Base-by-base conservation (phyloP, 345 rosid species). In the Mangifera indica region DNA sequence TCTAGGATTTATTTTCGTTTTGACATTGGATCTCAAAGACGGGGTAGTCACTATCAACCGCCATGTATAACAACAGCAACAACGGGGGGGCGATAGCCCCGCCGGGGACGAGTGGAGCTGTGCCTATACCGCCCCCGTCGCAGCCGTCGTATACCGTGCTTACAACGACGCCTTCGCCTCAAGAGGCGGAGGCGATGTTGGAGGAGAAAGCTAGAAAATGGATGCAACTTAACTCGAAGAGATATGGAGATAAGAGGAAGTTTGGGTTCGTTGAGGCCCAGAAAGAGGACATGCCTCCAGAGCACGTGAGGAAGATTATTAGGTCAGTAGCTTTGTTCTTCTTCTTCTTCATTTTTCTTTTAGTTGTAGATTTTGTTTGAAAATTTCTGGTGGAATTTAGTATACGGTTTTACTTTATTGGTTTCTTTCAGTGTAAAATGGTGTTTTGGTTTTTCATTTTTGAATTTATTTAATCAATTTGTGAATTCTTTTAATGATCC, bases 251-350 rank as follows among this genome's bases (percentile, higher is more conserved):
- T 73, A 93, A 93, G 84, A 77, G 98, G 82, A 93, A 91, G 92
- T 91, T 89, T 56, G 99, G 98, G n/a, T 95, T 95, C 76, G 99
- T 95, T 13, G 99, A 95, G 78, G 86, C 99, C 45, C 99, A 95
- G 91, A 95, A 95, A 85, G 99, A 95, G 85, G 99, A 95, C 77
- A 95, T 95, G 98, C 98, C 99, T 13, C 98, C 99, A 6, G 99
- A 95, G 85, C 99, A 95, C 62, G 99, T 89, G 22, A 82, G 98
- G 82, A 95, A 95, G 86, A 95, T 95, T 71, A 95, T 92, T 54
- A 84, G 99, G 99, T 82, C 24, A 70, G 80, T 48, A 1, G 4
- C 14, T 12, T 22, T 46, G 2, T 29, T 29, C 34, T 70, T 37
- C 8, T 9, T 6, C 4, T 15, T 56, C 29, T 54, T 62, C n/a